A percentile compares a stretch with the other conserved stretches of the same genome.
Conservation (phyloP, 768 basidiomycete genomes). For the Aureoboletus auriporus region DNA sequence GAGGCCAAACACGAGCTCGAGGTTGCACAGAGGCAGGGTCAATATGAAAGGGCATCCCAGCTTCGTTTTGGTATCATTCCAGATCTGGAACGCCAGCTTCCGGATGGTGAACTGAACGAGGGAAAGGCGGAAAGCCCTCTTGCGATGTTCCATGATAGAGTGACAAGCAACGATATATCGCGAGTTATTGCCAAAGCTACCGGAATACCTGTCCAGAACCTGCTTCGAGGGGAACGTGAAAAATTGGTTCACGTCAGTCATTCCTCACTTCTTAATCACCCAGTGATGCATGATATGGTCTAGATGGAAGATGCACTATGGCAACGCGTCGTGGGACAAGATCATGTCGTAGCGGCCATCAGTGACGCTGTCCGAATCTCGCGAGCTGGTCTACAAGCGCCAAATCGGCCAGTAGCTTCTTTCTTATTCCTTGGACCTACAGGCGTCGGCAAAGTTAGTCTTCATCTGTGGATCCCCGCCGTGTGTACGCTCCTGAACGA, state of each 20-base stretch:
- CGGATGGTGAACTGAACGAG: conserved; percentile 46
- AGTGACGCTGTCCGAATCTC: conserved; percentile 92
- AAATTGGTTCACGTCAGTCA: conserved; percentile 77
- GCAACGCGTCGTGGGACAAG: conserved; percentile 83
- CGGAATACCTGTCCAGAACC: conserved; percentile 85
- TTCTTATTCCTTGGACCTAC: conserved; percentile 91
- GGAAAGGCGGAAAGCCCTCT: conserved; percentile 40
- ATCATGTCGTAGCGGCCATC: conserved; percentile 80
- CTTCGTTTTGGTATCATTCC: conserved; percentile 84
- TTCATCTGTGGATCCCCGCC: neutral
- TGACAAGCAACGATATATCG: conserved; percentile 86
- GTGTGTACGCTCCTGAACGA: neutral
- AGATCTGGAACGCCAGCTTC: conserved; percentile 69
- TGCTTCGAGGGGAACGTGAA: conserved; percentile 86
- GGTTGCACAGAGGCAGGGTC: conserved; percentile 84
- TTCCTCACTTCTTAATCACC: neutral
- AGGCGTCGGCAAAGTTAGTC: conserved; percentile 73
- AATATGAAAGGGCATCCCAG: conserved; percentile 79
- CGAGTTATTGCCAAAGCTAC: conserved; percentile 85
- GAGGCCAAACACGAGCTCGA: conserved; percentile 84
- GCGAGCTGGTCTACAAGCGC: conserved; percentile 84
- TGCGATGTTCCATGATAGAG: conserved; percentile 76
- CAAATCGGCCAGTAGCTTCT: conserved; percentile 85
- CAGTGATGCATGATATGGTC: conserved; percentile 1
- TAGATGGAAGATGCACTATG: conserved; percentile 86